Percentiles rank a stretch among this genome's conserved stretches.
phyloP scores from a whole-genome alignment of 164 flowering plant genomes.

The Kingdonia uniflora region DNA sequence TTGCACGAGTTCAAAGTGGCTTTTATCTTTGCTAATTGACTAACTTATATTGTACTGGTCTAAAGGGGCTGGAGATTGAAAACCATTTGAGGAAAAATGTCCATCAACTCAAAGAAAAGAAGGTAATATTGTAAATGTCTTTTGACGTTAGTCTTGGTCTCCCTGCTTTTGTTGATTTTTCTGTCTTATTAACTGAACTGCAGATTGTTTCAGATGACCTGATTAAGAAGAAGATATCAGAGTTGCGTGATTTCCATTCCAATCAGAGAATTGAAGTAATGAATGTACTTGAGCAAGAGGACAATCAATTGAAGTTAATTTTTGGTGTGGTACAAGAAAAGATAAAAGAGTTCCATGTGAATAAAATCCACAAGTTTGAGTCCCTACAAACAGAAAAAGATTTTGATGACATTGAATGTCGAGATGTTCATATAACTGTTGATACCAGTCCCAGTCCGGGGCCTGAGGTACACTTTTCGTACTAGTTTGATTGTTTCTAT shows the following conservation, averaged over 20 bases:
- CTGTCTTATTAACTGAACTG: constrained; percentile 9
- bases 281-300: constrained; percentile 48
- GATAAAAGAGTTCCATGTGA: constrained; percentile 19
- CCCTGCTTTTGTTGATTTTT: neutral
- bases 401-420: constrained; percentile 39
- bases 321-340: constrained; percentile 31
- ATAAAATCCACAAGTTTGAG: constrained; percentile 13
- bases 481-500: neutral
- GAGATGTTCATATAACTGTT: constrained; percentile 51
- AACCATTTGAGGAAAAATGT: constrained; percentile 64
- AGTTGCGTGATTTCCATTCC: constrained; percentile 37
- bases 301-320: constrained; percentile 29
- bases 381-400: constrained; percentile 20
- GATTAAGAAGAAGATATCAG: constrained; percentile 31
- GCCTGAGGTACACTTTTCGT: constrained; percentile 31
- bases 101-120: constrained; percentile 46
- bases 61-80: constrained; percentile 84
- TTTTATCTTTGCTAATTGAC: neutral
- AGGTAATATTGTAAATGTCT: constrained; percentile 29
- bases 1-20: neutral
- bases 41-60: neutral
- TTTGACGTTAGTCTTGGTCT: neutral
- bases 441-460: constrained; percentile 20
- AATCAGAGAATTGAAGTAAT: constrained; percentile 32
- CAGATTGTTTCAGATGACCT: constrained; percentile 40